Conservation (phyloP, 306 rosid species). For the Leucaena leucocephala region DNA sequence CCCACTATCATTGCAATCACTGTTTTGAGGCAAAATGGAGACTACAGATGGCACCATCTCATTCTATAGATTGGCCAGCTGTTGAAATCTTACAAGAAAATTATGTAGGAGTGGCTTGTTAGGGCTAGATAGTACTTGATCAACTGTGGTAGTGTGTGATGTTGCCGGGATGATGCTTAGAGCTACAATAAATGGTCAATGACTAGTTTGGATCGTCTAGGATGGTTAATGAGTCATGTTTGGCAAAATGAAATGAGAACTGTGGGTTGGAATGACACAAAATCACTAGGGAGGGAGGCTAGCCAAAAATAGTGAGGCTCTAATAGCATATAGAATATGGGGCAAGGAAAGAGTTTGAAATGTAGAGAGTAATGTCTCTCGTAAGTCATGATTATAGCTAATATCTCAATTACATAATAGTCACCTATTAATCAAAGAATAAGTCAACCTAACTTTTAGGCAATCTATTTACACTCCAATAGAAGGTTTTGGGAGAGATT, state of each 20-base stretch:
- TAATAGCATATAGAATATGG: background rate
- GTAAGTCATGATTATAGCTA: background rate
- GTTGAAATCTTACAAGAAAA: background rate
- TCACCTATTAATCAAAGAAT: background rate
- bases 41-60: background rate
- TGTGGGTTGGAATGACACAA: background rate
- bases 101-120: background rate
- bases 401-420: background rate
- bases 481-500: background rate
- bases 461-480: background rate
- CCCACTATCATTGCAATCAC: background rate
- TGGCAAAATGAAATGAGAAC: background rate
- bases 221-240: background rate
- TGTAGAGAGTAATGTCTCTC: background rate
- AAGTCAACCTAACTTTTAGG: background rate
- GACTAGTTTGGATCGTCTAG: background rate
- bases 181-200: background rate
- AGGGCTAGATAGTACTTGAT: background rate
- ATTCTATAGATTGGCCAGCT: background rate
- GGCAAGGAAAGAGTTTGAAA: background rate
- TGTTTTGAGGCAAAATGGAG: background rate
- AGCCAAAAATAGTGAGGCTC: background rate
- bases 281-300: background rate
- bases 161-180: background rate
- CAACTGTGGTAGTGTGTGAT: background rate